phyloP scores from a whole-genome alignment of 2,329 filamentous ascomycete species.

The Colletotrichum filicis region DNA sequence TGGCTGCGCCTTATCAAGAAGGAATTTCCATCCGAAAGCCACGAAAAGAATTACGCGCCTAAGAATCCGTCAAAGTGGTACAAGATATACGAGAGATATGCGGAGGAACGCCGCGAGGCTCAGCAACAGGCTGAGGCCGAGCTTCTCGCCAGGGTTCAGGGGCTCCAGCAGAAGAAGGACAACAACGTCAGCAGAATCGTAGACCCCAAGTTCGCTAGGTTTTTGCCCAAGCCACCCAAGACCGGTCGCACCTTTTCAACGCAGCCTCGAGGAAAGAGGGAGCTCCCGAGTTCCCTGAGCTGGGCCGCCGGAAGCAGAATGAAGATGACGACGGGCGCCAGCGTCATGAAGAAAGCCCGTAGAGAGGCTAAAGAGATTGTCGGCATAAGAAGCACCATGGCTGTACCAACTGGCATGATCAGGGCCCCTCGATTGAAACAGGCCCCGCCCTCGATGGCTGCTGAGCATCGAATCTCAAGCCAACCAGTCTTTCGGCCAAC shows the following conservation, averaged over 20 bases:
- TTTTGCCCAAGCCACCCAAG: slow-evolving; percentile 55
- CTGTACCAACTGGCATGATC: slow-evolving; percentile 47
- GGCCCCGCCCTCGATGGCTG: slow-evolving; percentile 65
- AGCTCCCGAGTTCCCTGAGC: slow-evolving; percentile 47
- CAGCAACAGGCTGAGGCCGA: slow-evolving; percentile 69
- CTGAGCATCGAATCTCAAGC: slow-evolving; percentile 59
- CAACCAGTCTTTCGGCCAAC: slow-evolving; percentile 47
- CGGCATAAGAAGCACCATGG: slow-evolving; percentile 43
- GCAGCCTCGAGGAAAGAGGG: slow-evolving; percentile 41
- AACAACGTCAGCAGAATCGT: slow-evolving; percentile 69
- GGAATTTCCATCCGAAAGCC: slow-evolving; percentile 75
- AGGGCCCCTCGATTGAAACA: slow-evolving; percentile 39
- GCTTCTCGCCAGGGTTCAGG: slow-evolving; percentile 67
- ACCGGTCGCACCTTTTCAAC: slow-evolving; percentile 42
- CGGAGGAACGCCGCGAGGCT: slow-evolving; percentile 66
- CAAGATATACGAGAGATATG: slow-evolving; percentile 79
- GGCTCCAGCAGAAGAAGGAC: slow-evolving; percentile 67
- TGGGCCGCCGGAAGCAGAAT: slow-evolving; percentile 63
- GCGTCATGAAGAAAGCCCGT: slow-evolving; percentile 66
- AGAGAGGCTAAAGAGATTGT: slow-evolving; percentile 67
- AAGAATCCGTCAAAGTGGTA: slow-evolving; percentile 78
- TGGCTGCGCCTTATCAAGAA: slow-evolving; percentile 84
- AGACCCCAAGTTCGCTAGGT: slow-evolving; percentile 48
- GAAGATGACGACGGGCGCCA: slow-evolving; percentile 61
- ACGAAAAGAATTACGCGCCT: slow-evolving; percentile 72